Evolutionary conservation across 2,329 filamentous ascomycete genomes (phyloP).

Genomic region (Neocatenulostroma microsporum): DNA sequence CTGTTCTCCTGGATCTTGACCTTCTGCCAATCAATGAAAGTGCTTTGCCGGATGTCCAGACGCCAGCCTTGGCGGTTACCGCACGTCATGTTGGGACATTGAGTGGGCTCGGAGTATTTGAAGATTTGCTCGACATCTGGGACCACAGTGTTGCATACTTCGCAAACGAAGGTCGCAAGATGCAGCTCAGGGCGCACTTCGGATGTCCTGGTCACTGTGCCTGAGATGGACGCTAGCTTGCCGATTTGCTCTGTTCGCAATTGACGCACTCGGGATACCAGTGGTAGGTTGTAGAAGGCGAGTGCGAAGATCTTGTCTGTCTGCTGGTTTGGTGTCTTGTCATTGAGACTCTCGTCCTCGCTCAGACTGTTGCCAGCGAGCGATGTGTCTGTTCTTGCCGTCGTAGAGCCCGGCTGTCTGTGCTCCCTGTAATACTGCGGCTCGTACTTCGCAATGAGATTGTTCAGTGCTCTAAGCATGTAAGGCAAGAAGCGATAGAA

Average conservation of each 20-base stretch:
- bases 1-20: conserved; percentile 97
- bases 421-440: conserved; percentile 90
- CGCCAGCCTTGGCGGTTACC: conserved; percentile 90
- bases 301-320: conserved; percentile 93
- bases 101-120: conserved; percentile 90
- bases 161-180: conserved; percentile 84
- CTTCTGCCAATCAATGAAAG: conserved; percentile 99
- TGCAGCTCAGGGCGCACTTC: conserved; percentile 93
- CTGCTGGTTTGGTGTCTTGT: conserved; percentile 82
- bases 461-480: conserved; percentile 79
- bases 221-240: conserved; percentile 88
- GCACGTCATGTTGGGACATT: conserved; percentile 83
- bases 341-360: conserved; percentile 49
- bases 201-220: conserved; percentile 91
- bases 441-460: conserved; percentile 89
- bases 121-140: conserved; percentile 96
- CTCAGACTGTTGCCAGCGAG: conserved; percentile 52
- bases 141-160: conserved; percentile 74
- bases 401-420: conserved; percentile 68
- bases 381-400: conserved; percentile 57
- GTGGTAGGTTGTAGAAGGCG: conserved; percentile 85
- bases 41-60: conserved; percentile 92
- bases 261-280: conserved; percentile 77
- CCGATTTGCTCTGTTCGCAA: conserved; percentile 86
- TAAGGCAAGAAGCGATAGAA: conserved; percentile 96